phyloP scores from a whole-genome alignment of 345 rosid species.

The Euphorbia pulcherrima region DNA sequence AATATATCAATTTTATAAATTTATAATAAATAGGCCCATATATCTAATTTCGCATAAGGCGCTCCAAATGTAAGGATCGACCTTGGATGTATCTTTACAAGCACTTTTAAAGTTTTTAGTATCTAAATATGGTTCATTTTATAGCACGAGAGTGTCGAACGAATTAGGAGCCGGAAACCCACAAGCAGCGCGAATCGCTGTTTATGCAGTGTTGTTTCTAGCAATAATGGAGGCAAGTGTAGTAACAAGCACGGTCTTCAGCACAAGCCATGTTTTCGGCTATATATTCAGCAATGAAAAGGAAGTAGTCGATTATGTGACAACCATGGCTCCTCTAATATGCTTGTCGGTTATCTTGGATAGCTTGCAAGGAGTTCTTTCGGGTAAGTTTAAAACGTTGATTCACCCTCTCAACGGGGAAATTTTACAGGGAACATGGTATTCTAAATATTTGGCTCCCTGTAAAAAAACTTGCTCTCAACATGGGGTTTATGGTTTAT shows the following conservation, averaged over 20 bases:
- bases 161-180: conserved; percentile 32
- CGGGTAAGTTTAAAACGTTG: conserved; percentile 14
- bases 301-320: conserved; percentile 26
- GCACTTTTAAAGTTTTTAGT: not conserved
- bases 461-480: too few relatives aligned
- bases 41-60: too few relatives aligned
- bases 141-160: conserved; percentile 25
- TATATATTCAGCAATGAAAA: conserved; percentile 19
- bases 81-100: too few relatives aligned
- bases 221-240: conserved; percentile 10
- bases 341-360: conserved; percentile 20
- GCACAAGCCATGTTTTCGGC: conserved; percentile 18
- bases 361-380: conserved; percentile 22
- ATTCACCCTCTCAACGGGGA: too few relatives aligned
- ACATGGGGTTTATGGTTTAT: too few relatives aligned
- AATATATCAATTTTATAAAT: too few relatives aligned
- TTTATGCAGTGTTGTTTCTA: conserved; percentile 19
- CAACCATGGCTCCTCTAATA: conserved; percentile 22
- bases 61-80: too few relatives aligned
- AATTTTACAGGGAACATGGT: too few relatives aligned
- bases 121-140: not conserved
- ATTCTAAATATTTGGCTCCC: too few relatives aligned
- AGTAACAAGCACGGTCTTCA: conserved; percentile 13
- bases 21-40: too few relatives aligned
- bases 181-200: conserved; percentile 12